These are phyloP conservation scores for Periglandula ipomoeae DNA, from an alignment of 2,329 filamentous ascomycete genomes.

Conservation along the genomic window DNA sequence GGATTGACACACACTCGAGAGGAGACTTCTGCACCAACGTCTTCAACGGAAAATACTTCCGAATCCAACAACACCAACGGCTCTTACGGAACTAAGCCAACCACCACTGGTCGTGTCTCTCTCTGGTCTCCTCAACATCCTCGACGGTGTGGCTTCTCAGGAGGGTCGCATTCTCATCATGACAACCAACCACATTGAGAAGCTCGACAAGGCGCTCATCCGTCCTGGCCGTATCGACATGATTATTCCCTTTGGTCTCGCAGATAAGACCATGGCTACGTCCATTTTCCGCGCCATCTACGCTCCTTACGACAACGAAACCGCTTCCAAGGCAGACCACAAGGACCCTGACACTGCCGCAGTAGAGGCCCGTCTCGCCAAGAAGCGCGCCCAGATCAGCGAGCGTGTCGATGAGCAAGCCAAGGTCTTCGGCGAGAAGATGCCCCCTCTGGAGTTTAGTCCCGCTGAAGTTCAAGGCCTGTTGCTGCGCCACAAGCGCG, in stretches of 20 bases:
- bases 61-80: conserved; percentile 4
- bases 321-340: conserved; percentile 10
- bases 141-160: conserved; percentile 62
- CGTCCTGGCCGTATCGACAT: conserved; percentile 54
- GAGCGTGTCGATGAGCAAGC: conserved; percentile 38
- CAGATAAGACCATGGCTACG: conserved; percentile 41
- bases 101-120: conserved; percentile 39
- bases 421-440: conserved; percentile 35
- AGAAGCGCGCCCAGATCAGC: conserved; percentile 25
- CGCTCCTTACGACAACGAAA: conserved; percentile 35
- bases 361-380: conserved; percentile 16
- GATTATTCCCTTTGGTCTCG: conserved; percentile 46
- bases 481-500: conserved; percentile 46
- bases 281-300: conserved; percentile 52
- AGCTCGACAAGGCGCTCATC: conserved; percentile 52
- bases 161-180: conserved; percentile 56
- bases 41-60: conserved; percentile 5
- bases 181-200: conserved; percentile 56
- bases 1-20: conserved; percentile 56
- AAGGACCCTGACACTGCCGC: conserved; percentile 21
- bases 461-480: conserved; percentile 53
- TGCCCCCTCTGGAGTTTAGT: conserved; percentile 48
- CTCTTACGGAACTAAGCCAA: background rate
- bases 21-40: conserved; percentile 9
- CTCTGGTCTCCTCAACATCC: conserved; percentile 71